These are phyloP conservation scores for Clohesyomyces aquaticus DNA, from an alignment of 495 filamentous ascomycete species.

Conservation along the genomic window DNA sequence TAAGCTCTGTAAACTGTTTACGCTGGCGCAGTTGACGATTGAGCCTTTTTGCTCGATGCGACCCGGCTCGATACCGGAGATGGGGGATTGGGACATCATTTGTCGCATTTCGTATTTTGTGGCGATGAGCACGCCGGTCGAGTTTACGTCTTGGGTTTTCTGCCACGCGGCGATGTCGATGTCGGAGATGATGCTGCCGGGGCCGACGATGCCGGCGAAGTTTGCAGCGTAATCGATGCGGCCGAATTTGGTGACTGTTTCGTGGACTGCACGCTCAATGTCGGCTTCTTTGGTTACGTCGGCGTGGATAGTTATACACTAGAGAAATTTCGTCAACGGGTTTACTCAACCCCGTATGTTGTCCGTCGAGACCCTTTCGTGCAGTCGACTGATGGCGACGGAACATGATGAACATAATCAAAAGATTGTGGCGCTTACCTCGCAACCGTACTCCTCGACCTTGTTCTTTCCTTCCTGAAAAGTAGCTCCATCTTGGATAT, in stretches of 20 bases:
- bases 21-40: constrained; percentile 50
- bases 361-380: too few relatives aligned
- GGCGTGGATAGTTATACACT: constrained; percentile 40
- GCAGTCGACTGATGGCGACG: too few relatives aligned
- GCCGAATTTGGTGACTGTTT: constrained; percentile 41
- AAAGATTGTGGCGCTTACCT: too few relatives aligned
- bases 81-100: constrained; percentile 47
- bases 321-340: constrained; percentile 25
- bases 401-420: too few relatives aligned
- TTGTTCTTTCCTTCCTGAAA: constrained; percentile 37
- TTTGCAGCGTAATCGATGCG: constrained; percentile 41
- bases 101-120: constrained; percentile 46
- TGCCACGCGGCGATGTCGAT: constrained; percentile 41
- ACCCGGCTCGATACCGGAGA: constrained; percentile 33
- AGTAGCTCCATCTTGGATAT: constrained; percentile 34
- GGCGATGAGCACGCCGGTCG: constrained; percentile 43
- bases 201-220: constrained; percentile 39
- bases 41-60: constrained; percentile 46
- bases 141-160: constrained; percentile 45
- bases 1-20: constrained; percentile 47
- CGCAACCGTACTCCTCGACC: constrained; percentile 31
- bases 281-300: constrained; percentile 47
- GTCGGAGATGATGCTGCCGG: constrained; percentile 34
- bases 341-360: too few relatives aligned
- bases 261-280: constrained; percentile 41